phyloP scores from a whole-genome alignment of 2,329 filamentous ascomycete species.

The Botryosphaeria dothidea region DNA sequence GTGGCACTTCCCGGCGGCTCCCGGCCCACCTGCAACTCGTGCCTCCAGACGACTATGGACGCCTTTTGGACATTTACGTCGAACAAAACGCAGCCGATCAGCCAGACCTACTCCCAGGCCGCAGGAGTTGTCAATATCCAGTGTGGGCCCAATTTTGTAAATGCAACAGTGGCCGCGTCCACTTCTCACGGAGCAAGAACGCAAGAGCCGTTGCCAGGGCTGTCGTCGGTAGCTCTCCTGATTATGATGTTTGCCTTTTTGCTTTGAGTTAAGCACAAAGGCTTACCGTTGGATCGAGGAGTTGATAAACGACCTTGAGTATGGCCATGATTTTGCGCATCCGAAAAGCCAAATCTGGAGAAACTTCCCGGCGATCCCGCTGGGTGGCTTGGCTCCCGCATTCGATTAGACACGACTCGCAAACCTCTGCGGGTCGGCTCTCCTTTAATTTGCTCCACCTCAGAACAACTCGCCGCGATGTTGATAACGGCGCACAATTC shows the following conservation, averaged over 20 bases:
- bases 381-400: background rate
- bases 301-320: background rate
- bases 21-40: conserved; percentile 72
- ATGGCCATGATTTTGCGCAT: background rate
- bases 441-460: conserved; percentile 14
- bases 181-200: conserved; percentile 24
- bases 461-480: conserved; percentile 8
- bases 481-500: conserved; percentile 1
- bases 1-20: conserved; percentile 65
- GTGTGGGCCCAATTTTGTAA: conserved; percentile 59
- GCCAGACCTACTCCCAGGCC: conserved; percentile 67
- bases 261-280: background rate
- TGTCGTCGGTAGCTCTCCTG: conserved; percentile 9
- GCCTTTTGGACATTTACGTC: conserved; percentile 72
- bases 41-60: conserved; percentile 77
- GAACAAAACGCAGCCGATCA: conserved; percentile 66
- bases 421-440: background rate
- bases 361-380: conserved; percentile 10
- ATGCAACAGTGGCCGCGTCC: conserved; percentile 47
- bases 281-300: background rate
- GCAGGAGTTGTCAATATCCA: conserved; percentile 71
- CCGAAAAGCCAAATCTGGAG: background rate
- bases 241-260: conserved; percentile 5
- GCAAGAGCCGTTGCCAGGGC: background rate
- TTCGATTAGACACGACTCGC: conserved; percentile 5